Evolutionary conservation across 2,329 filamentous ascomycete species (phyloP), one percentile per base, ranked within the genome.

Genomic region (Aspergillus sp.): DNA sequence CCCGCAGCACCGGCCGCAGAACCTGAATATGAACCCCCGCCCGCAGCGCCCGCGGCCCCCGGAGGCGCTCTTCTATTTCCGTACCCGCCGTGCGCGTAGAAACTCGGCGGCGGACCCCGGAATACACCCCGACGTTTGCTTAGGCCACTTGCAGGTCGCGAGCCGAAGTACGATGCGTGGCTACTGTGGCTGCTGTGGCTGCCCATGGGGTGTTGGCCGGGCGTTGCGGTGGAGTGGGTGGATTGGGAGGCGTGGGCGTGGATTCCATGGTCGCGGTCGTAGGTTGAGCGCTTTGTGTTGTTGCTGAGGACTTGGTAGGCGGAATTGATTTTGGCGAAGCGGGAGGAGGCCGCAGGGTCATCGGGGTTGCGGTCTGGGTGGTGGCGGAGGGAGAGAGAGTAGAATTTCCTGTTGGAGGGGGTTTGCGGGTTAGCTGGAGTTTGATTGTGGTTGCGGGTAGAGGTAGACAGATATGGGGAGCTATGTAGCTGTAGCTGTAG

Each of bases 311-410:
- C 75, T 57, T 86, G 81, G 80, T 96, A 97, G 65, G 93, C 92
- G 72, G 95, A 89, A 71, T 86, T 89, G 72, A 97, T 89, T 66
- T 86, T 83, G 74, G 92, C 86, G 81, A 96, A 99, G 71, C 88
- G 89, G 57, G 84, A 78, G 4, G 87, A 81, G 61, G 93, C 89
- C 58, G 78, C 72, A 4, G 90, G 89, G 75, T 96, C 89, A 66
- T 83, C 71, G 59, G 83, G 90, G 80, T 98, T 96, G 72, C 87
- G 86, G 81, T 99, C 95, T 1, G 95, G 95, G 76, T 99, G 95
- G 82, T 96, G 89, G 54, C 83, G 79, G 77, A 97, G 96, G 70
- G 92, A 96, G 73, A 98, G 89, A 60, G 83, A 77, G 82, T 97
- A 98, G 84, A 97, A 99, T 72, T 85, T 77, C 65, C 78, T 80